Percentiles rank a stretch among this genome's conserved stretches.
phyloP scores from a whole-genome alignment of 2,329 filamentous ascomycete species.

The Xylariaceae sp. region DNA sequence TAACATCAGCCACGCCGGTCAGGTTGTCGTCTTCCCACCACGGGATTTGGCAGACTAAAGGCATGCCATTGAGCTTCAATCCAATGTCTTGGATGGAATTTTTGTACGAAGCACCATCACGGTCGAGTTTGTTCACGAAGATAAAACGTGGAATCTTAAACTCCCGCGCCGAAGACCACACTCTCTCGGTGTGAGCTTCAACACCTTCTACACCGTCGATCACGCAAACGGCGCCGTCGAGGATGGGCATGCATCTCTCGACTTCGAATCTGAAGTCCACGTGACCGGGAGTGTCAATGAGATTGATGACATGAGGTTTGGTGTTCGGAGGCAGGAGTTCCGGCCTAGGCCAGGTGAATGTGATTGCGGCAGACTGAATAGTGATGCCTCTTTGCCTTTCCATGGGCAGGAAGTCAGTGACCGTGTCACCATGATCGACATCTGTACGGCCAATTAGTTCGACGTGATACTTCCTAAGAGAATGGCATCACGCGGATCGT shows the following conservation, averaged over 20 bases:
- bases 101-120: conserved; percentile 76
- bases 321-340: conserved; percentile 31
- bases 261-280: conserved; percentile 98
- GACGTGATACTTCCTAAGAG: not conserved
- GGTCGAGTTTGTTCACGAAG: conserved; percentile 80
- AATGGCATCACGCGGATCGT: not conserved
- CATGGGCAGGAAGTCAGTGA: conserved; percentile 92
- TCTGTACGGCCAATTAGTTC: conserved; percentile 44
- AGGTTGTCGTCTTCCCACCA: conserved; percentile 85
- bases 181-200: conserved; percentile 93
- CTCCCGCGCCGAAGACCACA: conserved; percentile 84
- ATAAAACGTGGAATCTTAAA: conserved; percentile 80
- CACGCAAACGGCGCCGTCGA: conserved; percentile 89
- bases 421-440: conserved; percentile 93
- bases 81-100: conserved; percentile 83
- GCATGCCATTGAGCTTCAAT: conserved; percentile 72
- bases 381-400: conserved; percentile 92
- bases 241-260: conserved; percentile 77
- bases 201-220: conserved; percentile 90
- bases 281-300: conserved; percentile 95
- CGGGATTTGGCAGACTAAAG: conserved; percentile 88
- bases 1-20: conserved; percentile 76
- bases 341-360: conserved; percentile 75
- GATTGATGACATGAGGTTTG: conserved; percentile 59
- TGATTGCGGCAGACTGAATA: conserved; percentile 95